Conservation (phyloP, 2,329 filamentous ascomycete species). For the Hypoxylon sp. region DNA sequence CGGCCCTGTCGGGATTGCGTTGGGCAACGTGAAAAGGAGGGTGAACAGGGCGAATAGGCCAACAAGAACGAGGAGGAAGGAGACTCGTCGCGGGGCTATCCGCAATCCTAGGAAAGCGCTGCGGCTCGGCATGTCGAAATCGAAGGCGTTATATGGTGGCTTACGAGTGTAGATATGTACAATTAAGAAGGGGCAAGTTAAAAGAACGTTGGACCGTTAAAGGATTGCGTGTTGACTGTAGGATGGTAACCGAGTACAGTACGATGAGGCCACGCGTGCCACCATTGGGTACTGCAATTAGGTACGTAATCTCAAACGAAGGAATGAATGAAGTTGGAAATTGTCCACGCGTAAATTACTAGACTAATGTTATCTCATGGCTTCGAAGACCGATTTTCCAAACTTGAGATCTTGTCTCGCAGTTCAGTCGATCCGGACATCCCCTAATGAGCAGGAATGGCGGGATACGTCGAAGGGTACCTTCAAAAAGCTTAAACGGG, state of each 20-base stretch:
- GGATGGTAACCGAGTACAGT: conserved; percentile 12
- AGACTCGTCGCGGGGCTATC: conserved; percentile 67
- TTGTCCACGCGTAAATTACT: conserved; percentile 25
- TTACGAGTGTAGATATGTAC: conserved; percentile 20
- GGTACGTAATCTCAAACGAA: conserved; percentile 24
- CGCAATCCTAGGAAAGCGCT: conserved; percentile 64
- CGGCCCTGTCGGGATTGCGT: conserved; percentile 63
- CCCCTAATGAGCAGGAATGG: conserved; percentile 30
- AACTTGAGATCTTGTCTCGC: conserved; percentile 24
- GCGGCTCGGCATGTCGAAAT: conserved; percentile 62
- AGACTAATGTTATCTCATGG: conserved; percentile 34
- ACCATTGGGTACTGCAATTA: conserved; percentile 15
- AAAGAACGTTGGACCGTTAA: conserved; percentile 16
- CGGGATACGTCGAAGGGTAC: conserved; percentile 11
- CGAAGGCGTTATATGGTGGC: conserved; percentile 2
- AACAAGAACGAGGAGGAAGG: conserved; percentile 65
- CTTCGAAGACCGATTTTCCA: conserved; percentile 15
- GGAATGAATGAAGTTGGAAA: conserved; percentile 32
- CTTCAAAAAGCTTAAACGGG: conserved; percentile 23
- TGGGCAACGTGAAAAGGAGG: conserved; percentile 67
- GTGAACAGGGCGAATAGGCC: conserved; percentile 68
- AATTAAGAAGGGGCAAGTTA: conserved; percentile 22
- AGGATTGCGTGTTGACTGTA: conserved; percentile 13
- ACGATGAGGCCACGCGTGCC: conserved; percentile 29
- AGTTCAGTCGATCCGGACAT: conserved; percentile 31